These are phyloP conservation scores for Cadophora sp. DNA, from an alignment of 2,329 filamentous ascomycete genomes.

Conservation along the genomic window DNA sequence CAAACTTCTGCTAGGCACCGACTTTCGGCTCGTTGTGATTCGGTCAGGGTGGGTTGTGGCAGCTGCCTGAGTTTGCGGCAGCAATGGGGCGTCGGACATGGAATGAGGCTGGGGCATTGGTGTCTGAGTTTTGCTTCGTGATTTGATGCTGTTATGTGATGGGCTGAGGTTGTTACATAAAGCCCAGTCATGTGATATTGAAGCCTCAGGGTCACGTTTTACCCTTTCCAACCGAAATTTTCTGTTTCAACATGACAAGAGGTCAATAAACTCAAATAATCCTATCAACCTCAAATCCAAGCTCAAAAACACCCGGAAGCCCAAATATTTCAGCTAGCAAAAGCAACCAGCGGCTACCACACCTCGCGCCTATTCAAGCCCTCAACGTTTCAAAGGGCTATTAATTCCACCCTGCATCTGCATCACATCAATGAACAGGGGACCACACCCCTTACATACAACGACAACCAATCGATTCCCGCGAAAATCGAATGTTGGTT, in stretches of 20 bases:
- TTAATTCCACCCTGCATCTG: not conserved
- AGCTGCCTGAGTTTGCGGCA: not conserved
- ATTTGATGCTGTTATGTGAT: too few species aligned
- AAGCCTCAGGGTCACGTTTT: too few species aligned
- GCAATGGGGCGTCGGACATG: not conserved
- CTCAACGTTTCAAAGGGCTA: not conserved
- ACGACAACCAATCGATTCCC: not conserved
- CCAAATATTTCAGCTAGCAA: not conserved
- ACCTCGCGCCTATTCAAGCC: not conserved
- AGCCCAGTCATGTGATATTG: too few species aligned
- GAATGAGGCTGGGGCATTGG: not conserved
- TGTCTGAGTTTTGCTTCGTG: too few species aligned
- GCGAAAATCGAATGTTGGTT: not conserved
- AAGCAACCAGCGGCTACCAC: not conserved
- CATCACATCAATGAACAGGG: not conserved
- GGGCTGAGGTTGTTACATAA: too few species aligned
- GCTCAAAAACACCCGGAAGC: not conserved
- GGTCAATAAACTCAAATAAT: too few species aligned
- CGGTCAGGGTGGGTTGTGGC: not conserved
- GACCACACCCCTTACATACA: not conserved
- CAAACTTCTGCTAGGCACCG: conserved; percentile 22
- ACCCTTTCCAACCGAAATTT: too few species aligned
- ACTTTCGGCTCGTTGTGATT: conserved; percentile 25
- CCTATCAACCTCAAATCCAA: too few species aligned
- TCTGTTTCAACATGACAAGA: too few species aligned